phyloP scores from a whole-genome alignment of 108 stramenopile genomes.

The Skeletonema menzelii region DNA sequence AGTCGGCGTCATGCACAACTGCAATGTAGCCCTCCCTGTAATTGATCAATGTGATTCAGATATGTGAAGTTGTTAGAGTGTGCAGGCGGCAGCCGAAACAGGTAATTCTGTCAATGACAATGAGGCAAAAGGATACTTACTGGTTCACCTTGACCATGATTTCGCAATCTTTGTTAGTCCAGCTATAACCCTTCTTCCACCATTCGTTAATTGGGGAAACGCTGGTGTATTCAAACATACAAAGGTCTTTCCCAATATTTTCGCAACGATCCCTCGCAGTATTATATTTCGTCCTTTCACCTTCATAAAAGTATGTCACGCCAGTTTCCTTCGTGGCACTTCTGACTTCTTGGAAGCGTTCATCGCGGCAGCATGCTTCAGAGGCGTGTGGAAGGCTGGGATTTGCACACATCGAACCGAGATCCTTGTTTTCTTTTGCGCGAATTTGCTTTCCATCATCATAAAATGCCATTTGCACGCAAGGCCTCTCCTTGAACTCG shows the following conservation, averaged over 20 bases:
- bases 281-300: slow-evolving; percentile 50
- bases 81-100: neutral
- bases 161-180: slow-evolving; percentile 37
- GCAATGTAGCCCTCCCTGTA: slow-evolving; percentile 49
- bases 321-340: slow-evolving; percentile 19
- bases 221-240: slow-evolving; percentile 13
- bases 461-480: slow-evolving; percentile 61
- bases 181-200: slow-evolving; percentile 32
- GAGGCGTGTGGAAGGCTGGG: slow-evolving; percentile 25
- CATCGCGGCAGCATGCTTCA: slow-evolving; percentile 38
- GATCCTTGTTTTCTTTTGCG: slow-evolving; percentile 9
- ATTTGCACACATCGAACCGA: slow-evolving; percentile 47
- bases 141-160: slow-evolving; percentile 39
- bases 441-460: slow-evolving; percentile 44
- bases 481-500: slow-evolving; percentile 55
- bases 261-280: slow-evolving; percentile 48
- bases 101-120: neutral
- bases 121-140: slow-evolving; percentile 11
- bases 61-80: neutral
- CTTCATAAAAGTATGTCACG: slow-evolving; percentile 31
- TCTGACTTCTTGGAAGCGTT: slow-evolving; percentile 29
- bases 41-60: neutral
- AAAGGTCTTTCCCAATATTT: slow-evolving; percentile 19
- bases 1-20: slow-evolving; percentile 46
- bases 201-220: slow-evolving; percentile 6